Base-by-base conservation (phyloP, 73 alveolate genomes). In the Breviolum minutum region DNA sequence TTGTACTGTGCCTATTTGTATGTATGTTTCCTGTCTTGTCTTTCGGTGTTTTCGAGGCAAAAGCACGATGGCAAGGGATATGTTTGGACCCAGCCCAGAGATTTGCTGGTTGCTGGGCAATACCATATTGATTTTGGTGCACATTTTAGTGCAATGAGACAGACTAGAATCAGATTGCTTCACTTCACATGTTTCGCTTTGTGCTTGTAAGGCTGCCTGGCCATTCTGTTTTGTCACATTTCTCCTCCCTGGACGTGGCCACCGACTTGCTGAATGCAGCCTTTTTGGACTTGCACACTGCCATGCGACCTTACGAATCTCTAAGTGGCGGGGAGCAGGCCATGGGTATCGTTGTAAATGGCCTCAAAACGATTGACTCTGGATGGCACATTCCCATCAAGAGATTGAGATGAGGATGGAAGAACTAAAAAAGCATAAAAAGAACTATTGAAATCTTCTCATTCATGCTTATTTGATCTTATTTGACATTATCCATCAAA, bases 301-400 rank as follows among this genome's bases (percentile, higher is more conserved):
- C 94, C 40, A 85, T 85, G 94, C 94, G 94, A 63, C 94, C 94
- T 2, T 85, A 85, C 69, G 94, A 85, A 13, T 26, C 94, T 11
- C 79, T 85, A 77, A 85, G 94, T 62, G 94, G 79, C 70, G 94
- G 94, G 12, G 94, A 85, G 29, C 94, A 85, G 94, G 94, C 26
- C 60, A 76, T 71, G 32, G 40, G n/a, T 40, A 2, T 40, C 54
- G 54, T 40, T 40, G 54, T 40, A 3, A 40, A 40, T 40, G 54
- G 54, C 54, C 54, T 40, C 54, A 40, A 40, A 40, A 40, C 54
- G 3, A 2, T 40, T 40, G 54, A 40, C 54, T 40, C 3, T 40
- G 54, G 54, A 40, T 40, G 54, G 54, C 54, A 40, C 54, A 40
- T 40, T 40, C 54, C 54, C 54, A 40, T 40, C 54, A 40, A 40